These are phyloP conservation scores for Lasiodiplodia hormozganensis DNA, from an alignment of 2,329 filamentous ascomycete genomes.

Conservation along the genomic window DNA sequence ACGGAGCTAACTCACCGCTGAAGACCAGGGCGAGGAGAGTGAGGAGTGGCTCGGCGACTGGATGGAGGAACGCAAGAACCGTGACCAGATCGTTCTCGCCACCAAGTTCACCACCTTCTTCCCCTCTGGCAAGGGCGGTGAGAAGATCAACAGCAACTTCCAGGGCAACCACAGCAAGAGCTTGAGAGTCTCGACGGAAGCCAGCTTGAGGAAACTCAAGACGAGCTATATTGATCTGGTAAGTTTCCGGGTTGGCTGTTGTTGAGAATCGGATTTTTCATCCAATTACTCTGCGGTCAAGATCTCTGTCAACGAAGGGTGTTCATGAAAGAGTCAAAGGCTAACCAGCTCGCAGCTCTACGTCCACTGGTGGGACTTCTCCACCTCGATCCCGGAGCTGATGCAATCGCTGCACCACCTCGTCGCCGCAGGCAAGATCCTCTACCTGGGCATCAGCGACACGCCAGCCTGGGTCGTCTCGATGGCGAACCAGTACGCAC, in stretches of 20 bases:
- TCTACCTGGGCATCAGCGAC: conserved; percentile 55
- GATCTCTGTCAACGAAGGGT: too few species aligned
- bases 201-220: conserved; percentile 61
- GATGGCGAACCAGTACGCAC: conserved; percentile 44
- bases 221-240: conserved; percentile 70
- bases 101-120: conserved; percentile 47
- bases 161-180: conserved; percentile 50
- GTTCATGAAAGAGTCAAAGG: too few species aligned
- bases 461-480: conserved; percentile 51
- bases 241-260: too few species aligned
- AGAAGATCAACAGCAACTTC: conserved; percentile 45
- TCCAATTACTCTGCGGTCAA: too few species aligned
- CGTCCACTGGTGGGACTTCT: conserved; percentile 52
- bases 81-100: conserved; percentile 51
- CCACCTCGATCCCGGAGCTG: conserved; percentile 51
- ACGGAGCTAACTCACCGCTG: not conserved
- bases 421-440: conserved; percentile 49
- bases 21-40: conserved; percentile 46
- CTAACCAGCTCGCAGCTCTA: conserved; percentile 34
- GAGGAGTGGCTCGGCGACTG: conserved; percentile 55
- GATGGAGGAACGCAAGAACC: conserved; percentile 46
- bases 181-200: conserved; percentile 48
- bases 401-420: conserved; percentile 53
- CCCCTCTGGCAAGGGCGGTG: conserved; percentile 35
- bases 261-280: too few species aligned